Base-by-base conservation (phyloP, 106 monocot genomes). In the Posidonia australis region DNA sequence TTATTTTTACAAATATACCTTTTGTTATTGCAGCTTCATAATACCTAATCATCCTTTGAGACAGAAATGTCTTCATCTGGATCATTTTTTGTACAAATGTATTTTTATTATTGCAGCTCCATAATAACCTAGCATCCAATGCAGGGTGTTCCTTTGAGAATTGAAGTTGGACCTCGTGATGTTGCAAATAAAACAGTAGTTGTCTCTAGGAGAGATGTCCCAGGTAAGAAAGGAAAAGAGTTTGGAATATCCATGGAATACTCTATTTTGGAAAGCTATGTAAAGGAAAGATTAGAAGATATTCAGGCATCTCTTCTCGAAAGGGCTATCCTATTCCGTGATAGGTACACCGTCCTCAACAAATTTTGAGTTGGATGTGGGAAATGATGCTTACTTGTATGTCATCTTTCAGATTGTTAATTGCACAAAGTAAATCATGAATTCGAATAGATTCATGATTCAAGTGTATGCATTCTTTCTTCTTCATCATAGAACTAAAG, bases 91-190 rank as follows among this genome's bases (percentile, higher is more conserved):
- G 22, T 25, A 58, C 26, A 58, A 32, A 41, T 45, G 60, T 28
- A 14, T 58, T 22, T 63, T 41, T 1, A 11, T 63, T 63, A 20
- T 29, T 44, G 16, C 13, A 44, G 42, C 18, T n/a, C 9, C 19
- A 10, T 64, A 9, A 6, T 31, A 49, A 44, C n/a, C 56, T 54
- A n/a, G 48, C 0, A 47, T 46, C 59, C 12, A 45, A 6, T 70
- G 62, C 69, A 96, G 94, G 94, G 94, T 46, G 84, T 96, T 41
- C 90, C 94, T 65, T 23, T 96, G 69, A 84, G 90, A 72, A 84
- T 96, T 43, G 94, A 96, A 80, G 64, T 96, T 36, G 94, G 94
- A 57, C 94, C 94, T 61, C 86, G 86, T 58, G 94, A 96, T 58
- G 78, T 96, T 29, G 61, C 78, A 13, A 87, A 73, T 55, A 65